Evolutionary conservation across 495 filamentous ascomycete species (phyloP).

Genomic region (Hyphodiscus hymeniophilus): DNA sequence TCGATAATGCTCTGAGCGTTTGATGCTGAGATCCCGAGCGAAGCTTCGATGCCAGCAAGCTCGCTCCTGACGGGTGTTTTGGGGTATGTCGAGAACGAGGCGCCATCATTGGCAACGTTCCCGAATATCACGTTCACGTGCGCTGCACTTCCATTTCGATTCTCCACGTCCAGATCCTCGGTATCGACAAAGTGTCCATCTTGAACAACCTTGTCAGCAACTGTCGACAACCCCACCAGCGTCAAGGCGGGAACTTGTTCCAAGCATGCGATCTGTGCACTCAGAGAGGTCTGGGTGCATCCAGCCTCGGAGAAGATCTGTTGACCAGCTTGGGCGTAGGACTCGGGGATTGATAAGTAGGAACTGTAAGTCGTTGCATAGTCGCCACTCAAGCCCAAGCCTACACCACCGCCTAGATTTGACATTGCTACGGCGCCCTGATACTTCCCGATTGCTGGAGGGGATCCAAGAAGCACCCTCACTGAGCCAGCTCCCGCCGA

Average conservation of each 20-base stretch:
- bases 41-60: constrained; percentile 25
- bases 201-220: constrained; percentile 36
- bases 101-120: constrained; percentile 32
- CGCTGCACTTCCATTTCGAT: constrained; percentile 24
- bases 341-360: constrained; percentile 36
- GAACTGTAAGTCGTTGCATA: constrained; percentile 43
- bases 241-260: constrained; percentile 25
- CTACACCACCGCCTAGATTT: constrained; percentile 37
- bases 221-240: constrained; percentile 25
- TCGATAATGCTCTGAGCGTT: constrained; percentile 32
- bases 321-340: constrained; percentile 27
- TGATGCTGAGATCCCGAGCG: constrained; percentile 27
- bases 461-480: constrained; percentile 15
- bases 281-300: constrained; percentile 28
- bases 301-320: constrained; percentile 29
- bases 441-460: constrained; percentile 30
- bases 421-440: constrained; percentile 34
- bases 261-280: constrained; percentile 30
- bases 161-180: constrained; percentile 27
- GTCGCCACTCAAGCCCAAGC: constrained; percentile 27
- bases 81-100: constrained; percentile 32
- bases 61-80: constrained; percentile 25
- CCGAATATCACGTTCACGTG: constrained; percentile 36
- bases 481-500: constrained; percentile 61
- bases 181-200: constrained; percentile 36